These are phyloP conservation scores for Yamadazyma triangularis DNA, from an alignment of 1,139 yeast species.

Conservation along the genomic window DNA sequence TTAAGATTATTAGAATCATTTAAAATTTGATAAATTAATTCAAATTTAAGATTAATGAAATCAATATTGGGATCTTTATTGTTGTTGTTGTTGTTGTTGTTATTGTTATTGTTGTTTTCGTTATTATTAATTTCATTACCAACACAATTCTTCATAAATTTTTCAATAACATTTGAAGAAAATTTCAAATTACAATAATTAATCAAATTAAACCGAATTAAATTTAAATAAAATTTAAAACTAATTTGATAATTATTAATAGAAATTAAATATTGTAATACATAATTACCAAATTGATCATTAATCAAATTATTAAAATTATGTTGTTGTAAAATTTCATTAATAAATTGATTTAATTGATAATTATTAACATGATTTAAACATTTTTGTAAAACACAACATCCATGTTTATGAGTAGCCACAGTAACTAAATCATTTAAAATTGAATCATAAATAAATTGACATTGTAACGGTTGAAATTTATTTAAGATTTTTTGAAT, in stretches of 20 bases:
- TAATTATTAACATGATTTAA: conserved; percentile 39
- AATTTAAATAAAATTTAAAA: conserved; percentile 29
- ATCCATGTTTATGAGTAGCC: conserved; percentile 96
- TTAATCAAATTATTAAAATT: conserved; percentile 35
- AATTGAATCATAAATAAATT: conserved; percentile 87
- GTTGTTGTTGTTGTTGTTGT: too few relatives aligned
- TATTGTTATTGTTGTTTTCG: too few relatives aligned
- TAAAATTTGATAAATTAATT: conserved; percentile 31
- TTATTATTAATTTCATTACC: conserved; percentile 25
- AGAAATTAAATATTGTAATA: conserved; percentile 42
- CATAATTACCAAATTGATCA: conserved; percentile 48
- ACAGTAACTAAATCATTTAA: conserved; percentile 70
- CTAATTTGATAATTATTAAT: conserved; percentile 37
- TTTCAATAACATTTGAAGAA: conserved; percentile 45
- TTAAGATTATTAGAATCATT: conserved; percentile 27
- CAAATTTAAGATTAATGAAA: conserved; percentile 34
- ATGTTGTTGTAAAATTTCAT: conserved; percentile 30
- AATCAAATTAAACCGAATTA: conserved; percentile 30
- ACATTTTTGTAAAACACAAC: conserved; percentile 92
- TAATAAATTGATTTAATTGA: conserved; percentile 34
- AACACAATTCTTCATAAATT: conserved; percentile 41
- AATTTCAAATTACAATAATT: conserved; percentile 41
- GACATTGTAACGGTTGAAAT: conserved; percentile 62
- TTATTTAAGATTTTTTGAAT: conserved; percentile 87
- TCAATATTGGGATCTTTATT: conserved; percentile 11